Evolutionary conservation across 768 basidiomycete species (phyloP).

Genomic region (Pulveroboletus sp.): DNA sequence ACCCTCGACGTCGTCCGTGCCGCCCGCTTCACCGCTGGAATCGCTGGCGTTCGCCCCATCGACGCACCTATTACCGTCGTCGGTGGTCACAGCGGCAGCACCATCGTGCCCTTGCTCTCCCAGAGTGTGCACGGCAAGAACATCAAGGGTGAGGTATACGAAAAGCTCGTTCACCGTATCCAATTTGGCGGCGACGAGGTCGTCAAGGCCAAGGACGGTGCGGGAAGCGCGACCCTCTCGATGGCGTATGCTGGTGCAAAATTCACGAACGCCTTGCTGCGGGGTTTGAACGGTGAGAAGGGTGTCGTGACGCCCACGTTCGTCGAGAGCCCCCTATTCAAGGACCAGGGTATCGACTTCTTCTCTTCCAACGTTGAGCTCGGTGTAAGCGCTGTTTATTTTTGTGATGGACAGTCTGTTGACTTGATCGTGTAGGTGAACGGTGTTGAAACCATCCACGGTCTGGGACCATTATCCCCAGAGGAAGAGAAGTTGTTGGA

Average conservation of each 20-base stretch:
- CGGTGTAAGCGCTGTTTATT: conserved; percentile 53
- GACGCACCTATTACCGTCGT: conserved; percentile 79
- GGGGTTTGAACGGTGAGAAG: conserved; percentile 63
- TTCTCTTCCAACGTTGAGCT: conserved; percentile 95
- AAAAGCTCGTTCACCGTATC: conserved; percentile 84
- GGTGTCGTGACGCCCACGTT: conserved; percentile 75
- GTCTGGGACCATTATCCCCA: conserved; percentile 71
- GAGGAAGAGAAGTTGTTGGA: conserved; percentile 85
- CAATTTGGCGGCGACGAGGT: conserved; percentile 99
- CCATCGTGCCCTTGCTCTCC: conserved; percentile 93
- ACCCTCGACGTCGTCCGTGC: conserved; percentile 98
- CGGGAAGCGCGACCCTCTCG: conserved; percentile 70
- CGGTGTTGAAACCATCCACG: conserved; percentile 92
- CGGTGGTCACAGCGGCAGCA: conserved; percentile 96
- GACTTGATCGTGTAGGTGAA: conserved; percentile 44
- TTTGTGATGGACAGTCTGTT: conserved; percentile 2
- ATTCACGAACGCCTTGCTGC: conserved; percentile 58
- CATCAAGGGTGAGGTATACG: conserved; percentile 71
- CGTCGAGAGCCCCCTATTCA: conserved; percentile 85
- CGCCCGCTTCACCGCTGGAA: conserved; percentile 78
- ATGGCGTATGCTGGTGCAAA: conserved; percentile 78
- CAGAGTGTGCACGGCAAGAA: conserved; percentile 68
- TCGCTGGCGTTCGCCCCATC: conserved; percentile 60
- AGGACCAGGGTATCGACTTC: conserved; percentile 83
- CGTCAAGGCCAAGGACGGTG: conserved; percentile 94